Evolutionary conservation across 345 rosid species (phyloP).

Genomic region (Aethionema arabicum): DNA sequence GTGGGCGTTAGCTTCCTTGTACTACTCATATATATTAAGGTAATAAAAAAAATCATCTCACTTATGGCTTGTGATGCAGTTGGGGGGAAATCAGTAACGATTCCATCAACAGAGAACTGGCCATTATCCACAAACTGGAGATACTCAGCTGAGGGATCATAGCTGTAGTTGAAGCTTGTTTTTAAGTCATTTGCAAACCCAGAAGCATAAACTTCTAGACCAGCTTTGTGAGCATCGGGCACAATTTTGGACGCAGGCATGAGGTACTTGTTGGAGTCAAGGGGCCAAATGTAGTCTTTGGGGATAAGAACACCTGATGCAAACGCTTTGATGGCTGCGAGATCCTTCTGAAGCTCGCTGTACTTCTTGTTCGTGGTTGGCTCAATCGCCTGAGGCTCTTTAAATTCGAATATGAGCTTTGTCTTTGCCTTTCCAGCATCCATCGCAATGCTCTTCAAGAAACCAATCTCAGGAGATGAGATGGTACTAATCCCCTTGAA

Average conservation of each 20-base stretch:
- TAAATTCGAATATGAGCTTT: conserved; percentile 55
- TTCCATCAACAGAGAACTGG: conserved; percentile 70
- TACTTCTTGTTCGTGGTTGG: conserved; percentile 69
- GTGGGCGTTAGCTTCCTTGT: conserved; percentile 15
- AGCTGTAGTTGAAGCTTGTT: conserved; percentile 58
- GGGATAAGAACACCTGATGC: conserved; percentile 80
- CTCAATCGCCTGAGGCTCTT: conserved; percentile 49
- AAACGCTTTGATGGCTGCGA: conserved; percentile 54
- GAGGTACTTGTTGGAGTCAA: conserved; percentile 50
- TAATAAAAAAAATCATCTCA: conserved; percentile 33
- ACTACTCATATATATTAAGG: neutral
- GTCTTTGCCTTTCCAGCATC: conserved; percentile 42
- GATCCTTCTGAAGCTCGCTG: conserved; percentile 44
- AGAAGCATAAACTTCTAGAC: conserved; percentile 69
- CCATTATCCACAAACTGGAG: conserved; percentile 55
- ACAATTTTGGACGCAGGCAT: conserved; percentile 60
- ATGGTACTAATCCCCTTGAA: conserved; percentile 36
- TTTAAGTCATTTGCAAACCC: conserved; percentile 71
- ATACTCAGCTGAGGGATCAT: conserved; percentile 73
- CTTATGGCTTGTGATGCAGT: conserved; percentile 72
- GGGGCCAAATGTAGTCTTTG: conserved; percentile 71
- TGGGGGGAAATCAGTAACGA: conserved; percentile 78
- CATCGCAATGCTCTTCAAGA: conserved; percentile 56
- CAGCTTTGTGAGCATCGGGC: conserved; percentile 70
- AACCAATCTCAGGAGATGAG: conserved; percentile 80